These are phyloP conservation scores for Poa pratensis DNA, from an alignment of 176 grass and related monocot genomes.

Conservation along the genomic window DNA sequence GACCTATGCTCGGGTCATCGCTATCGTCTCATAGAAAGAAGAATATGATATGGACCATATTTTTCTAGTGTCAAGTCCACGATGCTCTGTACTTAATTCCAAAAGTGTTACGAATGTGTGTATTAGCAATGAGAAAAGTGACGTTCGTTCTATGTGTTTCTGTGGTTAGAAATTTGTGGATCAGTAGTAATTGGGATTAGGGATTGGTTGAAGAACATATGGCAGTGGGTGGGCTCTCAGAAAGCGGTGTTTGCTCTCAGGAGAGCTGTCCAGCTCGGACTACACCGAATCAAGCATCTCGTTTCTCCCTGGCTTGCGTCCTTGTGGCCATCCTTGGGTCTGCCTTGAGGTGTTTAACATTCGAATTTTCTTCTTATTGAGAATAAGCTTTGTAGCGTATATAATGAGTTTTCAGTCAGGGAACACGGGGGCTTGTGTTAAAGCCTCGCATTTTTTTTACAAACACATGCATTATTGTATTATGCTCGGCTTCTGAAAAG, in stretches of 20 bases:
- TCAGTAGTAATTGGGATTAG: background rate
- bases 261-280: conserved; percentile 47
- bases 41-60: background rate
- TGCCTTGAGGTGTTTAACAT: background rate
- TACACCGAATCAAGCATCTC: conserved; percentile 39
- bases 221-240: conserved; percentile 34
- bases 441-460: too few species aligned
- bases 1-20: too few species aligned
- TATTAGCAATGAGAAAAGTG: background rate
- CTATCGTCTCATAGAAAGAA: background rate
- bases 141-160: background rate
- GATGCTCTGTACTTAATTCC: background rate
- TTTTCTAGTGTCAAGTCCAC: conserved; percentile 35
- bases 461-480: too few species aligned
- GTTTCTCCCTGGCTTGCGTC: conserved; percentile 3
- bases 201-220: conserved; percentile 21
- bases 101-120: background rate
- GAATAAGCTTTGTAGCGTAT: background rate
- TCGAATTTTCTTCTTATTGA: background rate
- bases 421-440: background rate
- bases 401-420: too few species aligned
- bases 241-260: conserved; percentile 32
- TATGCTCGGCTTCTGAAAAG: background rate
- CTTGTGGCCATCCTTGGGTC: background rate
- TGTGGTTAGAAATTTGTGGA: conserved; percentile 13